Percentiles rank a stretch among this genome's conserved stretches.
These are phyloP conservation scores for Periconia sp. DNA, from an alignment of 2,329 filamentous ascomycete species.

Conservation along the genomic window DNA sequence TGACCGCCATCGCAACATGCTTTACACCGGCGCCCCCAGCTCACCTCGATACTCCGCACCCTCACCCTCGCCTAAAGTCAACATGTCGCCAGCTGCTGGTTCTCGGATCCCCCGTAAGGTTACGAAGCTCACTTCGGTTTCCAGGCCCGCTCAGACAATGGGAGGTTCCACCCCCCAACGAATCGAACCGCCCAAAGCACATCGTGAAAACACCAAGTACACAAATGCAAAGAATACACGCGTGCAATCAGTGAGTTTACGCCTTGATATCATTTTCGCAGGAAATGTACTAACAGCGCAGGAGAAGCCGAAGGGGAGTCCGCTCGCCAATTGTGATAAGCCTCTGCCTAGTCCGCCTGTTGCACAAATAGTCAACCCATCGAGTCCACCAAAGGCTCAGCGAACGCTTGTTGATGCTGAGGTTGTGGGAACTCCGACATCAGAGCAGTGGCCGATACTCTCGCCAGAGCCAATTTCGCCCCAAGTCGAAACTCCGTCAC, in stretches of 20 bases:
- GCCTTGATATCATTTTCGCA: too few species aligned
- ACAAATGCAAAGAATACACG: too few species aligned
- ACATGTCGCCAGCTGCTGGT: slow-evolving; percentile 7
- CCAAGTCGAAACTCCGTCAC: background rate
- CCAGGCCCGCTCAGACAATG: slow-evolving; percentile 1
- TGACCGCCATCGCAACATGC: slow-evolving; percentile 11
- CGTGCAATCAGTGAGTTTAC: slow-evolving; percentile 6
- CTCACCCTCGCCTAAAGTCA: slow-evolving; percentile 1
- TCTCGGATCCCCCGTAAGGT: slow-evolving; percentile 40
- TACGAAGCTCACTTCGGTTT: slow-evolving; percentile 14
- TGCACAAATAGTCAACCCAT: slow-evolving; percentile 33
- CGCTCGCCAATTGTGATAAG: slow-evolving; percentile 32
- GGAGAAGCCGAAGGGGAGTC: slow-evolving; percentile 3
- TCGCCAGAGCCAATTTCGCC: slow-evolving; percentile 27
- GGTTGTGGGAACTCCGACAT: slow-evolving; percentile 33
- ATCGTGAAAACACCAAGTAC: slow-evolving; percentile 5
- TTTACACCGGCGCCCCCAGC: slow-evolving; percentile 17
- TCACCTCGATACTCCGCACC: slow-evolving; percentile 13
- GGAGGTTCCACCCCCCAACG: slow-evolving; percentile 1
- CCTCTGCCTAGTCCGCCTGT: slow-evolving; percentile 49
- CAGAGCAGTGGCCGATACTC: slow-evolving; percentile 35
- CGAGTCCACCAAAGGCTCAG: slow-evolving; percentile 43
- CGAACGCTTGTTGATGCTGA: slow-evolving; percentile 49
- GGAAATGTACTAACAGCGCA: slow-evolving; percentile 9
- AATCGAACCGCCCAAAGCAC: too few species aligned